phyloP scores from a whole-genome alignment of 495 filamentous ascomycete species.

The Aspergillus bertholletiae region DNA sequence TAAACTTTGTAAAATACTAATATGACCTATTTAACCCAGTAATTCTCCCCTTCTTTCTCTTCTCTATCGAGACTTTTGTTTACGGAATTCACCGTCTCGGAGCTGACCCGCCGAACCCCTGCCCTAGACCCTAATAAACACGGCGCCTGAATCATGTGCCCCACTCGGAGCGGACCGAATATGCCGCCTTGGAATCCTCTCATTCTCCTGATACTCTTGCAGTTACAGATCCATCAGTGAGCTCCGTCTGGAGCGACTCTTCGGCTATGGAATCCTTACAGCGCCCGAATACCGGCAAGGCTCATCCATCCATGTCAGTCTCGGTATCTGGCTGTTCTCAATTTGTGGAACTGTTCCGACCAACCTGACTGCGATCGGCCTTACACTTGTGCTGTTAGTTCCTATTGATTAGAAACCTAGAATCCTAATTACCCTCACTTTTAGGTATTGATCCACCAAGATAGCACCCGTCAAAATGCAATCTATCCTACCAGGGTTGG shows the following conservation, averaged over 20 bases:
- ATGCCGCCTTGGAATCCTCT: neutral
- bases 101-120: neutral
- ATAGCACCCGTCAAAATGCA: neutral
- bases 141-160: neutral
- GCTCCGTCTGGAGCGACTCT: neutral
- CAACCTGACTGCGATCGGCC: neutral
- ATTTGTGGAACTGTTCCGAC: neutral
- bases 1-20: too few species aligned
- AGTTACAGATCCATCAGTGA: conserved; percentile 1
- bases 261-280: neutral
- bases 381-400: neutral
- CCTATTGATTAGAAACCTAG: neutral
- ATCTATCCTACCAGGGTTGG: neutral
- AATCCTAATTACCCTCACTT: too few species aligned
- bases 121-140: conserved; percentile 1
- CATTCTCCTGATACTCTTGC: conserved; percentile 4
- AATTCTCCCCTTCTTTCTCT: too few species aligned
- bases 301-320: neutral
- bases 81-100: too few species aligned
- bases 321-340: neutral
- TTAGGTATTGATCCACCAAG: neutral
- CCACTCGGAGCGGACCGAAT: conserved; percentile 9
- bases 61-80: too few species aligned
- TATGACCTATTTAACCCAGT: too few species aligned
- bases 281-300: neutral